phyloP scores from a whole-genome alignment of 805 yeast species.

The Saccharomycopsis oosterbeekiorum region DNA sequence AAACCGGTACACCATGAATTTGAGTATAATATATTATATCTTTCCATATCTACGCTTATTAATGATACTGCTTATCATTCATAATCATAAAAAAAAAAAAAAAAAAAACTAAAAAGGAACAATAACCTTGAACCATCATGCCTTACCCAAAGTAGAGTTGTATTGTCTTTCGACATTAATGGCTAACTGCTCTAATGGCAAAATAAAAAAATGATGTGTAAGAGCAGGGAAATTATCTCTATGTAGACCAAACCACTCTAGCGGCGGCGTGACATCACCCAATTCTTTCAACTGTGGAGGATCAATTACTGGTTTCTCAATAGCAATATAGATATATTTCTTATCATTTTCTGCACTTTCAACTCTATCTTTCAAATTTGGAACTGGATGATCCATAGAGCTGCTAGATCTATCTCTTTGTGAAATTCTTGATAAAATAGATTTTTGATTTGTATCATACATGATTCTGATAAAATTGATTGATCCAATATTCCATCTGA shows the following conservation, averaged over 20 bases:
- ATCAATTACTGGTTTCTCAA: conserved; percentile 71
- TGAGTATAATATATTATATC: neutral
- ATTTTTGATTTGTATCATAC: conserved; percentile 78
- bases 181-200: conserved; percentile 63
- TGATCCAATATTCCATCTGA: conserved; percentile 90
- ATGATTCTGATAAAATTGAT: conserved; percentile 84
- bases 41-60: neutral
- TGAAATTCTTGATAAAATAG: conserved; percentile 53
- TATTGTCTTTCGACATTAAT: conserved; percentile 49
- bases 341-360: conserved; percentile 17
- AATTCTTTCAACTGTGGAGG: conserved; percentile 85
- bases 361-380: conserved; percentile 14
- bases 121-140: conserved; percentile 16
- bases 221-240: conserved; percentile 76
- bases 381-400: conserved; percentile 28
- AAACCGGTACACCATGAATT: neutral
- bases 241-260: conserved; percentile 96
- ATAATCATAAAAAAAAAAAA: neutral
- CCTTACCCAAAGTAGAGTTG: conserved; percentile 33
- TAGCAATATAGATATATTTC: conserved; percentile 47
- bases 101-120: neutral
- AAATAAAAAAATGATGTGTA: conserved; percentile 72
- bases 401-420: conserved; percentile 5
- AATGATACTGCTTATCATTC: too few relatives aligned
- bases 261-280: conserved; percentile 96